A percentile compares a stretch with the other conserved stretches of the same genome.
Conservation (phyloP, 2,329 filamentous ascomycete genomes). For the Ophidiomyces ophidiicola region DNA sequence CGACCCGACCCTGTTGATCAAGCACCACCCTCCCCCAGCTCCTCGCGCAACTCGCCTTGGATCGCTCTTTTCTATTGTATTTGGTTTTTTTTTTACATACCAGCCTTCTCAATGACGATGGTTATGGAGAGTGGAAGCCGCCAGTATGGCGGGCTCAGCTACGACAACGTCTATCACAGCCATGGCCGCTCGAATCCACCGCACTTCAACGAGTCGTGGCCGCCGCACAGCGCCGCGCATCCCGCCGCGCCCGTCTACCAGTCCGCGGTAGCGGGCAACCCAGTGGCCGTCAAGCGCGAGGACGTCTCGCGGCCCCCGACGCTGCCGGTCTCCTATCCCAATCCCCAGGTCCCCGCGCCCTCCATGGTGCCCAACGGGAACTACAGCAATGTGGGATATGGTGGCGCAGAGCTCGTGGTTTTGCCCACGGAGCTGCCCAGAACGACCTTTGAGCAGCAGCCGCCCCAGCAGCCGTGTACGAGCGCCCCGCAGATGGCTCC, state of each 20-base stretch:
- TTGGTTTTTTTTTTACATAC: background rate
- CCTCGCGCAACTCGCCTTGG: background rate
- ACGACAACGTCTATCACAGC: conserved; percentile 62
- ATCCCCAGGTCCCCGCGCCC: conserved; percentile 59
- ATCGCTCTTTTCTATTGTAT: background rate
- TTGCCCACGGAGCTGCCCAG: conserved; percentile 66
- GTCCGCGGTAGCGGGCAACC: conserved; percentile 50
- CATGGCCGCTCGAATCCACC: conserved; percentile 51
- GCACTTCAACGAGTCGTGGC: conserved; percentile 88
- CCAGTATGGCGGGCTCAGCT: conserved; percentile 64
- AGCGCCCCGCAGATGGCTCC: conserved; percentile 54
- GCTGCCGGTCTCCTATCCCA: conserved; percentile 58
- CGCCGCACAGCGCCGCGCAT: conserved; percentile 45
- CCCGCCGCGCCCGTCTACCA: conserved; percentile 50
- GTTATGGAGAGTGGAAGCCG: conserved; percentile 81
- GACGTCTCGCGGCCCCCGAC: conserved; percentile 45
- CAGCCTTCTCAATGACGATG: conserved; percentile 66
- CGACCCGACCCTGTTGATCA: too few relatives aligned
- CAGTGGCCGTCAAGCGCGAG: conserved; percentile 45
- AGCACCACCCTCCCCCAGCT: too few relatives aligned
- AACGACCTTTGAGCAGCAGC: conserved; percentile 55
- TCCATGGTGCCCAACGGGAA: conserved; percentile 58
- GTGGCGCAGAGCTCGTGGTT: conserved; percentile 55
- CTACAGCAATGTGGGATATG: conserved; percentile 51
- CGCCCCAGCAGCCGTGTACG: conserved; percentile 56